Percentiles rank a stretch among this genome's conserved stretches.
These are phyloP conservation scores for Dryadomyces quercus-mongolicae DNA, from an alignment of 2,329 filamentous ascomycete genomes.

Conservation along the genomic window DNA sequence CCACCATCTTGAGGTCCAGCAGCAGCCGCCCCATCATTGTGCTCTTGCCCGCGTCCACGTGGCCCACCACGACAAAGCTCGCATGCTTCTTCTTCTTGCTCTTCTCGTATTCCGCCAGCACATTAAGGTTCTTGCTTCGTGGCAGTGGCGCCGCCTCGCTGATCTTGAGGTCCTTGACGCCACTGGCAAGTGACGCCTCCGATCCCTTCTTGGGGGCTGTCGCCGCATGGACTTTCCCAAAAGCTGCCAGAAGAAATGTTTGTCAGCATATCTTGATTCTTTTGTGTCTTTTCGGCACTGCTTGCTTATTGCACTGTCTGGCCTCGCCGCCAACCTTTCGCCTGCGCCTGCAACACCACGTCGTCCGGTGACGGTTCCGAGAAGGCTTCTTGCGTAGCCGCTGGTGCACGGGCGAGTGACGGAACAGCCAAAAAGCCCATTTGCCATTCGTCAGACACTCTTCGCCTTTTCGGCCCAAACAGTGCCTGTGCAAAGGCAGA, in stretches of 20 bases:
- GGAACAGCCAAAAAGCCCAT: conserved; percentile 30
- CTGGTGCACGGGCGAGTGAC: conserved; percentile 35
- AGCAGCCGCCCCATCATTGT: conserved; percentile 94
- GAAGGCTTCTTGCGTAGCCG: conserved; percentile 45
- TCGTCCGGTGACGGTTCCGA: conserved; percentile 85
- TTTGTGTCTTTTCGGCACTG: neutral
- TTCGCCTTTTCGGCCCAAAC: conserved; percentile 26
- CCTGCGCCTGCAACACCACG: conserved; percentile 74
- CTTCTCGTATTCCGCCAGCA: conserved; percentile 68
- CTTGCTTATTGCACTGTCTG: conserved; percentile 29
- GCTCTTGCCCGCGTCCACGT: conserved; percentile 95
- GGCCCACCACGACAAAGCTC: conserved; percentile 89
- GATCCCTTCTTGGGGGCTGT: conserved; percentile 27
- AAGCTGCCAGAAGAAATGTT: conserved; percentile 30
- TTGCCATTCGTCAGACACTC: conserved; percentile 12
- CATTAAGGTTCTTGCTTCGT: conserved; percentile 71
- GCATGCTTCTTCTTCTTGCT: conserved; percentile 65
- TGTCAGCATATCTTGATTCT: conserved; percentile 14
- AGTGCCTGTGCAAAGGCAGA: conserved; percentile 46
- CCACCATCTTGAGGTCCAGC: conserved; percentile 77
- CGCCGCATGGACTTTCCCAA: conserved; percentile 27
- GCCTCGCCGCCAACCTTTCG: conserved; percentile 64
- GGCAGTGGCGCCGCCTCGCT: conserved; percentile 39
- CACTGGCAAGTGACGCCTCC: conserved; percentile 22
- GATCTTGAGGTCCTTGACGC: conserved; percentile 26